Percentiles rank a stretch among this genome's conserved stretches.
These are phyloP conservation scores for Pseudogymnoascus sp. DNA, from an alignment of 2,329 filamentous ascomycete species.

Conservation along the genomic window DNA sequence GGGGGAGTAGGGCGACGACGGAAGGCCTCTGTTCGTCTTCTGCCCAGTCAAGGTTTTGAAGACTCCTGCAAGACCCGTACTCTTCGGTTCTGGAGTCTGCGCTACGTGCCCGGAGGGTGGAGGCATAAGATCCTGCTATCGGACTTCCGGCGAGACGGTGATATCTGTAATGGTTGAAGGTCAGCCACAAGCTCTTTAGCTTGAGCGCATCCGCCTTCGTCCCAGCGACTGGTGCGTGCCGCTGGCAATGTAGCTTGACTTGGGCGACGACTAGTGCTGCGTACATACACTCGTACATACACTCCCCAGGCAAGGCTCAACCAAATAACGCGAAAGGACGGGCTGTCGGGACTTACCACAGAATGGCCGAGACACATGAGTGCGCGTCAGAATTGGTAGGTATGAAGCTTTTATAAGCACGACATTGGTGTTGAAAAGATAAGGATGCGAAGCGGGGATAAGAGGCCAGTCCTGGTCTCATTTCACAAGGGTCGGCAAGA, in stretches of 20 bases:
- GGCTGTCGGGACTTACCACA: not conserved
- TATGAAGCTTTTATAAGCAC: conserved; percentile 8
- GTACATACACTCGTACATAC: not conserved
- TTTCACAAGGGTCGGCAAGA: conserved; percentile 9
- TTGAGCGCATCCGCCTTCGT: not conserved
- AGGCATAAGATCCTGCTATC: conserved; percentile 44
- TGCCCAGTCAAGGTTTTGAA: conserved; percentile 54
- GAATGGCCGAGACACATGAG: conserved; percentile 10
- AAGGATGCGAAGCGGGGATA: conserved; percentile 10
- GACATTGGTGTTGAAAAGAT: conserved; percentile 10
- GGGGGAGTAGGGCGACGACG: conserved; percentile 37
- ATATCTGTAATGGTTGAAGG: not conserved
- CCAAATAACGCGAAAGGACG: not conserved
- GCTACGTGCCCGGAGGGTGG: conserved; percentile 51
- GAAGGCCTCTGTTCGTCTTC: conserved; percentile 47
- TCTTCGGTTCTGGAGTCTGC: conserved; percentile 49
- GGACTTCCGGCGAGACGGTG: conserved; percentile 3
- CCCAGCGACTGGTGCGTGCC: no score
- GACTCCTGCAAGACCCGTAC: conserved; percentile 52
- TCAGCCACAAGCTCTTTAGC: not conserved
- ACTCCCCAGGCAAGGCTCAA: not conserved
- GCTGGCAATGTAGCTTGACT: not conserved
- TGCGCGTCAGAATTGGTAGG: not conserved
- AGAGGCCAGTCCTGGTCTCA: conserved; percentile 9
- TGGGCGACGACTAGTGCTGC: not conserved